Evolutionary conservation across 2,329 filamentous ascomycete species (phyloP).

Genomic region (Paecilomyces dactylethromorphus): DNA sequence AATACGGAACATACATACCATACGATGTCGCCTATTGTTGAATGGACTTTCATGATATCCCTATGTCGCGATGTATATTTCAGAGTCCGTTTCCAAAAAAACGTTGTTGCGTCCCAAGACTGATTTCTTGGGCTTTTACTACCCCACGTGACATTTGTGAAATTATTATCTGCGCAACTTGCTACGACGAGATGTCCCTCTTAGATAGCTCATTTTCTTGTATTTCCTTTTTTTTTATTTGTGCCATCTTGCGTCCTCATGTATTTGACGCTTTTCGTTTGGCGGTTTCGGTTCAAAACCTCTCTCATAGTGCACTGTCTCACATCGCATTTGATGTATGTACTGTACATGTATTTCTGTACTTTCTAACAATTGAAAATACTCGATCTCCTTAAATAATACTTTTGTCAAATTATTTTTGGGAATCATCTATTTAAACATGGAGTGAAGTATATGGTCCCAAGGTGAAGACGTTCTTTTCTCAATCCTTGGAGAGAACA

Average conservation of each 20-base stretch:
- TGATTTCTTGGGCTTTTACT: neutral
- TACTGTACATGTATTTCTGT: neutral
- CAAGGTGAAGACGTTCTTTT: neutral
- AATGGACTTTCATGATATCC: neutral
- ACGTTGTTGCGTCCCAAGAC: neutral
- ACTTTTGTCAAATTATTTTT: neutral
- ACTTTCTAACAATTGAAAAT: neutral
- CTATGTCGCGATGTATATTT: neutral
- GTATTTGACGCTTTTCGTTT: constrained; percentile 1
- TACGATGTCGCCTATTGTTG: neutral
- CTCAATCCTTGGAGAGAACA: neutral
- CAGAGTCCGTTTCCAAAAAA: neutral
- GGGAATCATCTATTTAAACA: neutral
- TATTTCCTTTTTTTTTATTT: neutral
- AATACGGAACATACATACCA: neutral
- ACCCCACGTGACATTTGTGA: neutral
- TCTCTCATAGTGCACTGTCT: neutral
- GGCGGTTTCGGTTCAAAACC: neutral
- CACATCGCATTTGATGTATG: neutral
- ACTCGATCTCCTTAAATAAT: neutral
- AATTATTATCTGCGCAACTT: neutral
- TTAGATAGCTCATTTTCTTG: neutral
- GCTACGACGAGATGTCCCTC: neutral
- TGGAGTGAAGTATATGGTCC: neutral
- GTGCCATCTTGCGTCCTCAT: neutral